Conservation (phyloP, 164 flowering plant genomes). For the Taxillus chinensis region DNA sequence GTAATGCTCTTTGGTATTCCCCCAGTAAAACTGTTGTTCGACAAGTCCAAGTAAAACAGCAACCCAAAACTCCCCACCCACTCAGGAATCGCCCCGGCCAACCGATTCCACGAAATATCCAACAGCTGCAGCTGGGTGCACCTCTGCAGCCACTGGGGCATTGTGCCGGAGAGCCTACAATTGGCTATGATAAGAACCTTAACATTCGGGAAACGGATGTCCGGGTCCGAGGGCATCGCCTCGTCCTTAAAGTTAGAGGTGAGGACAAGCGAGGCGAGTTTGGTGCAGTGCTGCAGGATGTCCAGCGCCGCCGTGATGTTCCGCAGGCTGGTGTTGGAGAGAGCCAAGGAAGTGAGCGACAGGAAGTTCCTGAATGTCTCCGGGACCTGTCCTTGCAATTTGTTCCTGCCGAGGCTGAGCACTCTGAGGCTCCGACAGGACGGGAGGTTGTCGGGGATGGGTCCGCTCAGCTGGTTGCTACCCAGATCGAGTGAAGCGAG, state of each 20-base stretch:
- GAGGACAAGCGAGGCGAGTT: conserved; percentile 43
- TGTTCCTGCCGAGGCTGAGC: conserved; percentile 53
- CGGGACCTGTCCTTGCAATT: conserved; percentile 36
- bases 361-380: conserved; percentile 40
- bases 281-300: conserved; percentile 44
- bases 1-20: conserved; percentile 40
- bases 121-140: conserved; percentile 31
- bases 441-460: conserved; percentile 41
- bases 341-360: conserved; percentile 36
- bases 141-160: conserved; percentile 46
- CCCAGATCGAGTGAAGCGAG: conserved; percentile 45
- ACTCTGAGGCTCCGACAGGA: conserved; percentile 26
- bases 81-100: conserved; percentile 38
- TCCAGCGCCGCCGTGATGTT: conserved; percentile 39
- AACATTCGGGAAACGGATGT: conserved; percentile 26
- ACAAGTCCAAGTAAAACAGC: conserved; percentile 59
- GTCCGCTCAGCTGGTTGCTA: conserved; percentile 34
- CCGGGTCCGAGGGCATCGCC: conserved; percentile 33
- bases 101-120: conserved; percentile 57
- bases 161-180: conserved; percentile 37
- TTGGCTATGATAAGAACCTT: conserved; percentile 44
- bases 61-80: conserved; percentile 33
- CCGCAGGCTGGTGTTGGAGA: conserved; percentile 37
- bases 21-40: conserved; percentile 42
- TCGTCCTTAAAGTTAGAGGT: conserved; percentile 43